Percentiles rank a stretch among this genome's conserved stretches.
Conservation (phyloP, 768 basidiomycete species). For the Calocera cornea region DNA sequence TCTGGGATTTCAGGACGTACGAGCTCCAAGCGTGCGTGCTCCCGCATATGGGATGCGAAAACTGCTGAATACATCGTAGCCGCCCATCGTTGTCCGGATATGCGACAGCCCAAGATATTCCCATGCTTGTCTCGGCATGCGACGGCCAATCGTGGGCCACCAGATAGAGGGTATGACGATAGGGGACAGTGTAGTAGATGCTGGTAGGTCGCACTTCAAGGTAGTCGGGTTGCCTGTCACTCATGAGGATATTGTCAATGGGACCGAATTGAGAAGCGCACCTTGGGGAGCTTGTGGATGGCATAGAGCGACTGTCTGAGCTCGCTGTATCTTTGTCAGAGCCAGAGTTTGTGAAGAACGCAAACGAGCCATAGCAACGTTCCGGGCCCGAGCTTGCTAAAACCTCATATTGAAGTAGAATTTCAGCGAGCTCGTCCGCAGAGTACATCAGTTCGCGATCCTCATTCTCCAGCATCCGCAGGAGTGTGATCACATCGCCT, state of each 20-base stretch:
- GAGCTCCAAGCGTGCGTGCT: neutral
- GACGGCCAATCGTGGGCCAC: neutral
- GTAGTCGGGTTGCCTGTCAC: neutral
- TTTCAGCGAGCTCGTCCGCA: neutral
- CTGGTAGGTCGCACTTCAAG: neutral
- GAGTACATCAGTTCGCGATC: neutral
- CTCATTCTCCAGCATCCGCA: neutral
- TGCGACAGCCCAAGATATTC: neutral
- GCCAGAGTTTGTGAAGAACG: neutral
- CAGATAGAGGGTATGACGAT: neutral
- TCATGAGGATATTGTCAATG: neutral
- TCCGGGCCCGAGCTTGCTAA: neutral
- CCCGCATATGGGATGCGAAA: neutral
- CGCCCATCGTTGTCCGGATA: neutral
- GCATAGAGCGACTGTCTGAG: neutral
- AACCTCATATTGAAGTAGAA: neutral
- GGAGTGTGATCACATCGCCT: neutral
- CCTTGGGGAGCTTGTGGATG: neutral
- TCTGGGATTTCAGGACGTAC: neutral
- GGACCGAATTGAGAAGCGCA: neutral
- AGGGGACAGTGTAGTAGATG: neutral
- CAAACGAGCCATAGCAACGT: neutral
- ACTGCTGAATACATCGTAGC: neutral
- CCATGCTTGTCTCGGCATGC: neutral
- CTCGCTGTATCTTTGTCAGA: neutral